Conservation (phyloP, 1,284 basidiomycete genomes). For the Afroboletus lepidellus region DNA sequence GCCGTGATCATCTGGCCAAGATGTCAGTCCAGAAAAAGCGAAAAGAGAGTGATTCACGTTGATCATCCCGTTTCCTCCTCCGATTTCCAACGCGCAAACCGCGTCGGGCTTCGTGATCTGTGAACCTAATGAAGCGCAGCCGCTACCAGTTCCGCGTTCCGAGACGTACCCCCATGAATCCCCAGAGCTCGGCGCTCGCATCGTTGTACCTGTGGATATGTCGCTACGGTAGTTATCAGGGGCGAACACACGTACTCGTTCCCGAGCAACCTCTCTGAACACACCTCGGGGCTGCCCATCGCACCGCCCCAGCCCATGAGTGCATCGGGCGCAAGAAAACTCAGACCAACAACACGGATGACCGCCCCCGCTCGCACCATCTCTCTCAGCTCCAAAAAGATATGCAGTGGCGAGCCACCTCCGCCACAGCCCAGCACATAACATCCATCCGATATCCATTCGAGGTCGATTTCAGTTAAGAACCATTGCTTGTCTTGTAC, state of each 20-base stretch:
- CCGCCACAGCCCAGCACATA: conserved; percentile 55
- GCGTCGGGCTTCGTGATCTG: conserved; percentile 39
- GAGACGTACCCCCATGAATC: conserved; percentile 23
- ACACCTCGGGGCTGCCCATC: conserved; percentile 17
- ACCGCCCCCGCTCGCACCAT: conserved; percentile 44
- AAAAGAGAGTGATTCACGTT: conserved; percentile 33
- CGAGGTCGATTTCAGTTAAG: conserved; percentile 41
- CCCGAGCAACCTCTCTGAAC: conserved; percentile 36
- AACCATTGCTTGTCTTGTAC: conserved; percentile 38
- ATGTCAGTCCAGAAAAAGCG: conserved; percentile 8
- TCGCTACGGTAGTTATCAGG: not conserved
- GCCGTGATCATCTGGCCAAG: conserved; percentile 35
- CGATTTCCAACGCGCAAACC: conserved; percentile 47
- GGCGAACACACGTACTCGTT: conserved; percentile 39
- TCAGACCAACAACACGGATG: conserved; percentile 41
- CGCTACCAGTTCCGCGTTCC: not conserved
- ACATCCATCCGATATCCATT: conserved; percentile 55
- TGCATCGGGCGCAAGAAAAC: conserved; percentile 26
- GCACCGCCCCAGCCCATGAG: conserved; percentile 38
- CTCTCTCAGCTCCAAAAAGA: conserved; percentile 47
- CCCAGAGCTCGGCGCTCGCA: conserved; percentile 29
- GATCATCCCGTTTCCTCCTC: conserved; percentile 57
- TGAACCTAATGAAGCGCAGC: conserved; percentile 9
- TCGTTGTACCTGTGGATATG: conserved; percentile 30
- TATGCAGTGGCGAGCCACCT: conserved; percentile 50